Evolutionary conservation across 257 asterid species (phyloP).

Genomic region (Buddleja alternifolia): DNA sequence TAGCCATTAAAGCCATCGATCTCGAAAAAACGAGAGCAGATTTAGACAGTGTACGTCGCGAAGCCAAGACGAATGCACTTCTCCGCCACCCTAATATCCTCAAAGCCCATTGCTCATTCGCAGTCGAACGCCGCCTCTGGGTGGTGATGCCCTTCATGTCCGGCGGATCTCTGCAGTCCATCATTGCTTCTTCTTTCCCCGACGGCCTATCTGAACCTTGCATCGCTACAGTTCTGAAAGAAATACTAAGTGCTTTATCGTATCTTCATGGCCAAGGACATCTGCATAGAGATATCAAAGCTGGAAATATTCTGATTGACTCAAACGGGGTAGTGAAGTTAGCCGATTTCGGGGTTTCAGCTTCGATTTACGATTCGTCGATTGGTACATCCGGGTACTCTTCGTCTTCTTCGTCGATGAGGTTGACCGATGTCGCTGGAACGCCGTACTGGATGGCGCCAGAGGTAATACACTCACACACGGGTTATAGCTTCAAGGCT

Average conservation of each 20-base stretch:
- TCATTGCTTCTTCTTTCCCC: slow-evolving; percentile 62
- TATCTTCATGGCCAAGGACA: slow-evolving; percentile 88
- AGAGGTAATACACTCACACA: slow-evolving; percentile 73
- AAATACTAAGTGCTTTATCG: slow-evolving; percentile 53
- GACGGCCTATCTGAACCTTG: slow-evolving; percentile 76
- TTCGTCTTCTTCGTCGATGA: slow-evolving; percentile 39
- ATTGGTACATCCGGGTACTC: slow-evolving; percentile 23
- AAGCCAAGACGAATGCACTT: slow-evolving; percentile 73
- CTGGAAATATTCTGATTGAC: slow-evolving; percentile 76
- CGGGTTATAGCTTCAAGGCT: slow-evolving; percentile 79
- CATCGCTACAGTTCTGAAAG: slow-evolving; percentile 66
- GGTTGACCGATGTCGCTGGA: slow-evolving; percentile 67
- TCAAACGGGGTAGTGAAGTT: slow-evolving; percentile 65
- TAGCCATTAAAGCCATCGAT: slow-evolving; percentile 82
- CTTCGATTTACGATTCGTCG: slow-evolving; percentile 50
- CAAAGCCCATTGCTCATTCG: slow-evolving; percentile 79
- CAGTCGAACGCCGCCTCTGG: slow-evolving; percentile 70
- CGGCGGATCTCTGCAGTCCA: slow-evolving; percentile 77
- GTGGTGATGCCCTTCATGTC: slow-evolving; percentile 96
- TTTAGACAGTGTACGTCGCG: slow-evolving; percentile 64
- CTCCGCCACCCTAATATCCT: slow-evolving; percentile 86
- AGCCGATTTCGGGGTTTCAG: slow-evolving; percentile 88
- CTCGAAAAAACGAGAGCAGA: slow-evolving; percentile 64
- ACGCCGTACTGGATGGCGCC: slow-evolving; percentile 97
- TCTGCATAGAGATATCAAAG: slow-evolving; percentile 74